Evolutionary conservation across 192 early-diverging fungal genomes (phyloP), one percentile per base, ranked within the genome.

Genomic region (Coemansia sp.): DNA sequence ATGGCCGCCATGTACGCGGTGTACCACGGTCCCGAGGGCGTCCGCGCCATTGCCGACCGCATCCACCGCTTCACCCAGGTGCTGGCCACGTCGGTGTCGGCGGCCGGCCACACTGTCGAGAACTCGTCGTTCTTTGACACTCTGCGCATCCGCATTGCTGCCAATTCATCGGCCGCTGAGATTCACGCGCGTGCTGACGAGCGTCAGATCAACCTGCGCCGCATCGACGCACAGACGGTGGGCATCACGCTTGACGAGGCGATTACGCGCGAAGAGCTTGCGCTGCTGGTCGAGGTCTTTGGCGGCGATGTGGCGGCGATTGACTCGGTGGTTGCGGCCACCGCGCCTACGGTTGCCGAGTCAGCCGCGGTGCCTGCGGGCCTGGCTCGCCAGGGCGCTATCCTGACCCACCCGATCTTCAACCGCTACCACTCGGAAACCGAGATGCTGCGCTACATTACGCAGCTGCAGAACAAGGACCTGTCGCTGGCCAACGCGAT

Each of bases 1-100:
- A 97, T 99, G 95, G 83, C 94, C 27, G 97, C 93, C 40, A 96
- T 99, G 90, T 99, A 99, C 62, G 92, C 90, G 22, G 91, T 99
- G 44, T 99, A 97, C 80, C 97, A 99, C 68, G 97, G 97, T 36
- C 95, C 97, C 26, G 73, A 87, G 70, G 95, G 97, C 29, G 81
- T 99, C 51, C 81, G 80, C 58, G 82, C 81, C 15, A 97, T 97
- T 69, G 95, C 94, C 31, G 81, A 90, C 63, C 89, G 93, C 49
- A 87, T 99, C 51, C 94, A 99, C 79, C 86, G 87, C 79, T 81
- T 97, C 64, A 92, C 97, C 7, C 66, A 79, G 38, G 70, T 90
- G 20, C 77, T 99, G 51, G 97, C 92, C 2, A 75, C 81, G 21
- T 84, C 85, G 17, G 81, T 95, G n/a, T 62, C 63, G 8, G 40